Evolutionary conservation across 768 basidiomycete genomes (phyloP).

Genomic region (Brasilioporus rufonigricans): DNA sequence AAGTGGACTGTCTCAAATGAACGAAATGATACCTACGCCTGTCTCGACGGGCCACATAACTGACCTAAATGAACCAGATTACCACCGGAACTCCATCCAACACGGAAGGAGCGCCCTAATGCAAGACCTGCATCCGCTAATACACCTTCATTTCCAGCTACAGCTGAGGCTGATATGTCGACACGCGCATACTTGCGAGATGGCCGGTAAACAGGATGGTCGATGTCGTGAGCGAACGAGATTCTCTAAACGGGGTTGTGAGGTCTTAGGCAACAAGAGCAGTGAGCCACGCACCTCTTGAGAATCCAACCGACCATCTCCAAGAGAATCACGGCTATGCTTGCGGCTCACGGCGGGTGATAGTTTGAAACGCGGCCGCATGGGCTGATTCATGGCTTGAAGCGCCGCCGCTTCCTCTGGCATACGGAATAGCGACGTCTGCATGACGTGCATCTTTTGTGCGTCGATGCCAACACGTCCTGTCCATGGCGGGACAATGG

Average conservation of each 20-base stretch:
- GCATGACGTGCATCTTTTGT: constrained; percentile 92
- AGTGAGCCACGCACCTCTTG: constrained; percentile 49
- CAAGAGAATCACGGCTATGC: constrained; percentile 77
- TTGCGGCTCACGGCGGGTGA: constrained; percentile 52
- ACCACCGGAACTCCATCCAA: constrained; percentile 86
- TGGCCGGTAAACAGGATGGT: constrained; percentile 66
- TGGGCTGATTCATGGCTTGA: constrained; percentile 47
- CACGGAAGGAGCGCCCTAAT: constrained; percentile 84
- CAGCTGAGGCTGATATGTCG: constrained; percentile 62
- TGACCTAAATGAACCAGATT: constrained; percentile 73
- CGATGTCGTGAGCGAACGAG: constrained; percentile 75
- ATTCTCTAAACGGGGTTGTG: constrained; percentile 49
- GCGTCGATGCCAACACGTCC: constrained; percentile 75
- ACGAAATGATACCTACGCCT: constrained; percentile 43
- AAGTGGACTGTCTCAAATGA: constrained; percentile 1
- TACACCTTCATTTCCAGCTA: constrained; percentile 60
- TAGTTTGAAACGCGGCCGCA: constrained; percentile 35
- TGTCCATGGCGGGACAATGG: constrained; percentile 67
- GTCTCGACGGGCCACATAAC: constrained; percentile 57
- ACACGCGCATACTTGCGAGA: constrained; percentile 79
- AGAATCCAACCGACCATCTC: constrained; percentile 61
- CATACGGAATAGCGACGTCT: constrained; percentile 78
- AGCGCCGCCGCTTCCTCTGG: constrained; percentile 71
- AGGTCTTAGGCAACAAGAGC: not conserved
- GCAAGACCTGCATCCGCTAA: constrained; percentile 81